Evolutionary conservation across 257 asterid genomes (phyloP).

Genomic region (Ilex asprella): DNA sequence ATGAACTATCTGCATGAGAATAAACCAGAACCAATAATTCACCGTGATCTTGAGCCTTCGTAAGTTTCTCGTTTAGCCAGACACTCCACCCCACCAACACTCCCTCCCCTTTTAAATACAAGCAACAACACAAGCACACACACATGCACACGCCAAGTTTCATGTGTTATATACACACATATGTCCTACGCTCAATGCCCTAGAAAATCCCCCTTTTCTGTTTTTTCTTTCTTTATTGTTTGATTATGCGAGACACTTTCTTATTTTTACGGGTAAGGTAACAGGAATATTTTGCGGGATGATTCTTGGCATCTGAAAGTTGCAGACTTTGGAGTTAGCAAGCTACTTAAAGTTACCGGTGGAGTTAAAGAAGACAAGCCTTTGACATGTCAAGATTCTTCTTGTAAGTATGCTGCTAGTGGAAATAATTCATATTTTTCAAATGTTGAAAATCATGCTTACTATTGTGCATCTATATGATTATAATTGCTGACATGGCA

Average conservation of each 20-base stretch:
- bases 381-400: slow-evolving; percentile 39
- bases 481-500: not conserved
- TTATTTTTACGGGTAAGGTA: slow-evolving; percentile 27
- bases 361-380: slow-evolving; percentile 69
- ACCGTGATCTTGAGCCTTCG: slow-evolving; percentile 97
- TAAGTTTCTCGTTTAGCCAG: slow-evolving; percentile 28
- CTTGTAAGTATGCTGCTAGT: slow-evolving; percentile 57
- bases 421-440: not conserved
- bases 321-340: slow-evolving; percentile 95
- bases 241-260: slow-evolving; percentile 12
- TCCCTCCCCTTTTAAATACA: not conserved
- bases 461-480: not conserved
- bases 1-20: slow-evolving; percentile 84
- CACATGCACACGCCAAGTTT: too few species aligned
- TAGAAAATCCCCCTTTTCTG: too few species aligned
- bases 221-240: too few species aligned
- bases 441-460: not conserved
- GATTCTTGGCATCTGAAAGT: slow-evolving; percentile 96
- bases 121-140: not conserved
- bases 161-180: too few species aligned
- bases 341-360: slow-evolving; percentile 66
- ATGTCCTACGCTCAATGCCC: too few species aligned
- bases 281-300: slow-evolving; percentile 90
- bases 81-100: not conserved
- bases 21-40: slow-evolving; percentile 83